A percentile compares a stretch with the other conserved stretches of the same genome.
These are phyloP conservation scores for Thinopyrum elongatum DNA, from an alignment of 176 grass and related monocot species.

Conservation along the genomic window DNA sequence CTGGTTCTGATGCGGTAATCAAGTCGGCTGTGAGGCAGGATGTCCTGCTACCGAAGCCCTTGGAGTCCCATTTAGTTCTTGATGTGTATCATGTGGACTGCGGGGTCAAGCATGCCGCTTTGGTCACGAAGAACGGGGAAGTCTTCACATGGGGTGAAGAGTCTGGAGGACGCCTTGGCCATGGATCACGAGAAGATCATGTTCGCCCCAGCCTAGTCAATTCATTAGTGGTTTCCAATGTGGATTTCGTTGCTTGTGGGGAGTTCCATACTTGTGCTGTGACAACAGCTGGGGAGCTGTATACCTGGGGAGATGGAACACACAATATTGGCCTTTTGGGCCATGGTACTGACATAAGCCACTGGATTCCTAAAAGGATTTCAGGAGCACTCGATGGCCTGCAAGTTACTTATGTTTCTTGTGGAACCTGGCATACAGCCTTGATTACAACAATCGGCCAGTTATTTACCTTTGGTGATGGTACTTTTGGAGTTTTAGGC, in stretches of 20 bases:
- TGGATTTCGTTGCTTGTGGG: constrained; percentile 77
- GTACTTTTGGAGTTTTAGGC: constrained; percentile 95
- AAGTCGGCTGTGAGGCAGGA: constrained; percentile 55
- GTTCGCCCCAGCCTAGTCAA: constrained; percentile 60
- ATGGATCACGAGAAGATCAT: constrained; percentile 70
- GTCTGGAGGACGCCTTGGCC: constrained; percentile 82
- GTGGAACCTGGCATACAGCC: constrained; percentile 98
- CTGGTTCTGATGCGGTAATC: constrained; percentile 39
- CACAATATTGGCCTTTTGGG: constrained; percentile 92
- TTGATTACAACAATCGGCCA: constrained; percentile 74
- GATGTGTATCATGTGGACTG: constrained; percentile 81
- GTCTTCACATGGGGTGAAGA: constrained; percentile 98
- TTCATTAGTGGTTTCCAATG: constrained; percentile 51
- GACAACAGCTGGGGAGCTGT: constrained; percentile 75
- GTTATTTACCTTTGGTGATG: constrained; percentile 94
- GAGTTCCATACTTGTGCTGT: constrained; percentile 97
- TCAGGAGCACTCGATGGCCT: constrained; percentile 73
- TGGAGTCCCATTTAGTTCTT: constrained; percentile 82
- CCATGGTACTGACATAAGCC: constrained; percentile 75
- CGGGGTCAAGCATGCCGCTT: constrained; percentile 79
- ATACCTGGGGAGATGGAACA: constrained; percentile 92
- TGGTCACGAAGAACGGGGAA: constrained; percentile 91
- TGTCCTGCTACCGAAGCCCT: constrained; percentile 76
- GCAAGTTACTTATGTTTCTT: constrained; percentile 74
- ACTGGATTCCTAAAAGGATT: constrained; percentile 99